These are phyloP conservation scores for Apiospora phragmitis DNA, from an alignment of 2,329 filamentous ascomycete genomes.

Conservation along the genomic window DNA sequence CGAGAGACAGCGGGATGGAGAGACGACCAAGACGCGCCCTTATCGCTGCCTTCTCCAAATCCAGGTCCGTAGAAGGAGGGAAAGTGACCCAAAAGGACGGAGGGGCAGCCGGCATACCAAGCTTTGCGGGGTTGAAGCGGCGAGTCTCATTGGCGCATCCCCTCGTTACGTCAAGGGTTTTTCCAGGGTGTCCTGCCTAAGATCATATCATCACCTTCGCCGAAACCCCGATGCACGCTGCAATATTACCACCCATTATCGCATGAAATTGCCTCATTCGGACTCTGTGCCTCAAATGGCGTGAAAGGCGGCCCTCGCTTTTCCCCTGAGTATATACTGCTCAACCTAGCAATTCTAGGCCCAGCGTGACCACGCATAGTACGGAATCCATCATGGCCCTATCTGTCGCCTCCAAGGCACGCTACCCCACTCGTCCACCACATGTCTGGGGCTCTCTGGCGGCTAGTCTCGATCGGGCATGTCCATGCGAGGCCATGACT, in stretches of 20 bases:
- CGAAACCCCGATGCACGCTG: neutral
- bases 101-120: conserved; percentile 7
- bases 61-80: neutral
- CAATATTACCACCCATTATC: conserved; percentile 2
- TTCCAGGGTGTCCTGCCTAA: neutral
- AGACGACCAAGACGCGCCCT: neutral
- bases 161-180: neutral
- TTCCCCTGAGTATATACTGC: neutral
- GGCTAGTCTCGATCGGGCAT: neutral
- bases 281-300: neutral
- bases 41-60: conserved; percentile 2
- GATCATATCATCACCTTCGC: neutral
- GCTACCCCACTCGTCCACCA: conserved; percentile 3
- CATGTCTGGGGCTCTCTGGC: neutral
- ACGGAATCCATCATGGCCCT: neutral
- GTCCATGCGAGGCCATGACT: neutral
- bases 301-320: neutral
- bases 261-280: conserved; percentile 1
- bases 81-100: neutral
- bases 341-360: neutral
- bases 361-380: conserved; percentile 4
- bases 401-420: conserved; percentile 3
- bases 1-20: neutral
- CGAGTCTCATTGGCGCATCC: neutral
- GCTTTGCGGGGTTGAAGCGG: neutral